Percentiles rank a stretch among this genome's conserved stretches.
Conservation (phyloP, 176 grass and related monocot genomes). For the Paspalum vaginatum region DNA sequence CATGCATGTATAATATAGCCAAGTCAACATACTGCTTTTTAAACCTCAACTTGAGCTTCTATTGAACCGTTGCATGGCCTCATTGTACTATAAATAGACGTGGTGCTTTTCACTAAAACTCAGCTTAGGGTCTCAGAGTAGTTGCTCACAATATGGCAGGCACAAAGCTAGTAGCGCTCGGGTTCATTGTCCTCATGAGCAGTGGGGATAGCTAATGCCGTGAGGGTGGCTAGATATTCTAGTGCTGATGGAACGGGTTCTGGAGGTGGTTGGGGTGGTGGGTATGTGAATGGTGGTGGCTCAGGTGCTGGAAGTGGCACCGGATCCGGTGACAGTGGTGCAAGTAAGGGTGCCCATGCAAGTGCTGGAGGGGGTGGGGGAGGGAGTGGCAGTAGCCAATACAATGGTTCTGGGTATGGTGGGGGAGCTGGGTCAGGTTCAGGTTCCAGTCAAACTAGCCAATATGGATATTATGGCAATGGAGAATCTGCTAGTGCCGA, state of each 20-base stretch:
- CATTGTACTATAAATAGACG: constrained; percentile 30
- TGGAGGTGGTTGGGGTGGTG: neutral
- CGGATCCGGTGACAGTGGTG: neutral
- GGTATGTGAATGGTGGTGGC: neutral
- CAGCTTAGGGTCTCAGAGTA: neutral
- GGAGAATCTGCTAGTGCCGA: neutral
- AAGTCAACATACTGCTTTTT: neutral
- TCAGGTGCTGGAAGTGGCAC: neutral
- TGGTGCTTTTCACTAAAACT: neutral
- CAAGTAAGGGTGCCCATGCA: constrained; percentile 1
- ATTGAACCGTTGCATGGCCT: neutral
- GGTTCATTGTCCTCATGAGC: constrained; percentile 42
- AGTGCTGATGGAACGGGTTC: constrained; percentile 13
- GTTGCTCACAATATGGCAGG: constrained; percentile 28
- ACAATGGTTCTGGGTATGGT: neutral
- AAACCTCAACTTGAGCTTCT: neutral
- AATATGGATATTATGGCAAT: neutral
- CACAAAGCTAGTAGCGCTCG: constrained; percentile 37
- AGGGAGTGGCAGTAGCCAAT: constrained; percentile 4
- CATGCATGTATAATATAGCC: neutral
- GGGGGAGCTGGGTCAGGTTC: constrained; percentile 12
- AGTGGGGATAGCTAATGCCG: constrained; percentile 24
- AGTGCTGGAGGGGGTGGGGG: constrained; percentile 5
- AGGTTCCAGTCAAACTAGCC: neutral
- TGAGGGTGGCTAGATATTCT: constrained; percentile 37